Evolutionary conservation across 2,329 filamentous ascomycete genomes (phyloP), one percentile per base, ranked within the genome.

Genomic region (Botrytis aclada): DNA sequence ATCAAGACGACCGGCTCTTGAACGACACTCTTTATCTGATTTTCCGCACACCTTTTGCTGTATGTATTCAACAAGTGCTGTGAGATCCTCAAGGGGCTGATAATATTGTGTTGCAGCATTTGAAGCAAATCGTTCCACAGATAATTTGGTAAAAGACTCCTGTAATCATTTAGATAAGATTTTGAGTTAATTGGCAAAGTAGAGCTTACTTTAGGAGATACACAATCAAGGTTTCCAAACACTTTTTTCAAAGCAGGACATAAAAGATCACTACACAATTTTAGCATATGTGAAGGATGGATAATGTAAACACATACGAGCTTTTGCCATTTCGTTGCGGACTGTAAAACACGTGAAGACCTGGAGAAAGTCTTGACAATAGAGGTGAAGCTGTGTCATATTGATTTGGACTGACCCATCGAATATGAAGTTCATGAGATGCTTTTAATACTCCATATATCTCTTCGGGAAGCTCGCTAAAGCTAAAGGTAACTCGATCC

Each of bases 321-420:
- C 51, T 67, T 41, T 72, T 72, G 54, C 69, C 71, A 34, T 62
- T 73, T 34, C 64, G 58, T 37, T 76, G 73, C 29, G 70, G 61
- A 32, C 39, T 74, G 80, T 91, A 94, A 78, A 92, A 92, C 39
- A 94, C 84, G 84, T 98, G 94, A 34, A 98, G 84, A 4, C 95
- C 95, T 0, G 95, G 90, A 2, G 93, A 90, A 22, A 94, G 82
- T 73, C 92, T 88, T 69, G 94, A 94, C 61, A 88, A 84, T 78
- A 96, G 91, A 2, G 95, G 95, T 56, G 90, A 86, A 62, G 91
- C 84, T 1, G 87, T 84, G 56, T 87, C 83, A 80, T 90, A 91
- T 2, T 85, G 78, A 10, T 80, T 78, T 3, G 88, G 83, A 22
- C 89, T 88, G n/a, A 88, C 86, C 93, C 94, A 97, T 80, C 92